Evolutionary conservation across 257 asterid genomes (phyloP).

Genomic region (Lithospermum erythrorhizon): DNA sequence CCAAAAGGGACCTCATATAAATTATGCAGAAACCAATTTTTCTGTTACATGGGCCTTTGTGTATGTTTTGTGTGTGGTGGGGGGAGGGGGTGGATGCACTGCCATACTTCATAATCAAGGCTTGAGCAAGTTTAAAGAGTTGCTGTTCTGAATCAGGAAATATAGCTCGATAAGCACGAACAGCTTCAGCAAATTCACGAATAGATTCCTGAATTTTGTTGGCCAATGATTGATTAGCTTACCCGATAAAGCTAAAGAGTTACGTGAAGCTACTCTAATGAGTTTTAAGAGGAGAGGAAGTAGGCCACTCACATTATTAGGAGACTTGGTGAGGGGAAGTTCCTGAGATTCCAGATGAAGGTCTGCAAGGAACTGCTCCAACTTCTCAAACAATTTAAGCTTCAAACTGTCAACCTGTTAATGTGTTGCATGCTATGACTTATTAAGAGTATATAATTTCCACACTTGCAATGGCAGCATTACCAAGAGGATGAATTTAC

Average conservation of each 20-base stretch:
- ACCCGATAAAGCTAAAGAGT: background rate
- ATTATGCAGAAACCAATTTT: no score
- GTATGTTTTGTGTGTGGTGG: background rate
- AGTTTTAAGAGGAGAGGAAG: conserved; percentile 35
- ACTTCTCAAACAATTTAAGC: conserved; percentile 79
- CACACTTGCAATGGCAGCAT: background rate
- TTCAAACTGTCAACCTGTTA: conserved; percentile 83
- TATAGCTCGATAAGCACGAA: conserved; percentile 89
- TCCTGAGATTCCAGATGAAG: conserved; percentile 67
- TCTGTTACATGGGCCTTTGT: background rate
- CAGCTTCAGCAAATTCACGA: conserved; percentile 85
- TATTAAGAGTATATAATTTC: no score
- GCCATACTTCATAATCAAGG: conserved; percentile 58
- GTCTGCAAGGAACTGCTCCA: conserved; percentile 85
- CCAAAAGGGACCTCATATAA: background rate
- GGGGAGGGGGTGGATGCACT: background rate
- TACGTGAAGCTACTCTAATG: conserved; percentile 29
- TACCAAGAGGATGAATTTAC: background rate
- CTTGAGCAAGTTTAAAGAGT: conserved; percentile 71
- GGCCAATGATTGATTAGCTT: background rate
- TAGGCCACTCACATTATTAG: conserved; percentile 32
- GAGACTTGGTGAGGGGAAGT: conserved; percentile 29
- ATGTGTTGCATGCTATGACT: conserved; percentile 14
- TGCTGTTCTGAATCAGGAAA: conserved; percentile 83
- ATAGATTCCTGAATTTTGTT: conserved; percentile 55